Evolutionary conservation across 192 early-diverging fungal genomes (phyloP).

Genomic region (Coemansia sp.): DNA sequence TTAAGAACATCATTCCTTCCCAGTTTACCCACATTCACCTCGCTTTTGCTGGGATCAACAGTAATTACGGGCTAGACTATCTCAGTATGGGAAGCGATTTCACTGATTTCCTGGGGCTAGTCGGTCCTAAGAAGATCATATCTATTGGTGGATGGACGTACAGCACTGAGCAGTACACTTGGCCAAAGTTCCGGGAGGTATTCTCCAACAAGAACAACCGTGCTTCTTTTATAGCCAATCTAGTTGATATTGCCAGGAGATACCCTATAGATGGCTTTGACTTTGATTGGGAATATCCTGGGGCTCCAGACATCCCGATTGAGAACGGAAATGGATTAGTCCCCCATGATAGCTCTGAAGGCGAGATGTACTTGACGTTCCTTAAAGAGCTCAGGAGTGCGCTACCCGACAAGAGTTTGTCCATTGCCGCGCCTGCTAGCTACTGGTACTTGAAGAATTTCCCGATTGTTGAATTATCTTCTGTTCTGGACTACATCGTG

Average conservation of each 20-base stretch:
- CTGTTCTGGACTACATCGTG: constrained; percentile 15
- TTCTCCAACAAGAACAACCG: neutral
- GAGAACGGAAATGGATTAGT: no score
- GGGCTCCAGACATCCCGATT: constrained; percentile 16
- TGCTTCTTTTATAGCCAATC: neutral
- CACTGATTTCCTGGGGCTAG: no score
- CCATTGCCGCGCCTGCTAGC: constrained; percentile 28
- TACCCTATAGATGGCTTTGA: constrained; percentile 18
- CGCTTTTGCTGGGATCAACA: constrained; percentile 14
- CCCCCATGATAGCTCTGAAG: constrained; percentile 7
- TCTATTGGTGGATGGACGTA: constrained; percentile 29
- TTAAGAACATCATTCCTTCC: neutral
- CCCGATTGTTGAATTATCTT: constrained; percentile 11
- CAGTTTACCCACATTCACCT: constrained; percentile 18
- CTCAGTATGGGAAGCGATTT: neutral
- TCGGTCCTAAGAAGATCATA: constrained; percentile 18
- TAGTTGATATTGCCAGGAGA: neutral
- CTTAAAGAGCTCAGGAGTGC: constrained; percentile 1
- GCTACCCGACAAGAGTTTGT: constrained; percentile 16
- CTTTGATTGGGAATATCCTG: constrained; percentile 36
- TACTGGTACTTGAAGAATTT: constrained; percentile 32
- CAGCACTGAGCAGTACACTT: constrained; percentile 6
- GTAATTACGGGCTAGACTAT: constrained; percentile 9
- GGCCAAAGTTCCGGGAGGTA: neutral
- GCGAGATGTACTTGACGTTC: constrained; percentile 12